Evolutionary conservation across 805 yeast genomes (phyloP), one percentile per base, ranked within the genome.

Genomic region (Wickerhamiella parazyma): DNA sequence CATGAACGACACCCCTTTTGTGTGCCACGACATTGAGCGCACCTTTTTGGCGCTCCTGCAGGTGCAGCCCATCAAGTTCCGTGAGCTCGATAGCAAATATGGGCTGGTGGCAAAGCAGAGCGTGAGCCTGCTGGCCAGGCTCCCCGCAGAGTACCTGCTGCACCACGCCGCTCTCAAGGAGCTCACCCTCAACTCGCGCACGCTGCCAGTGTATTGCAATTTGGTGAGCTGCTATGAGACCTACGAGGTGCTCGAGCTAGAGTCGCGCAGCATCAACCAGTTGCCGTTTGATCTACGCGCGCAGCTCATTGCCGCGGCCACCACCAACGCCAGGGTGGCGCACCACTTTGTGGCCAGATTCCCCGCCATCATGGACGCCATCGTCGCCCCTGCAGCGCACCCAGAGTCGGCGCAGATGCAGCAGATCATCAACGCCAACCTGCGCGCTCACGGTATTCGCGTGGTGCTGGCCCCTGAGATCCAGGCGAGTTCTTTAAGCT

Each of bases 71-170:
- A 31, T 18, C 8, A 21, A 26, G 28, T 54, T 54, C 33, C 35
- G 38, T 18, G 47, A 42, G 19, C 45, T 52, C 19, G 55, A 54
- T 33, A 33, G 34, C 11, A 29, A 42, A 40, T 48, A 29, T 38
- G 18, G 26, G 12, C 46, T 54, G 1, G 44, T 48, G 4, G 21
- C 24, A 1, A 14, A 25, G 6, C 36, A 36, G 28, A 21, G 48
- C 11, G 20, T 40, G 14, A 12, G 45, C 16, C 45, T 54, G 9
- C 24, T 53, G 10, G 51, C 56, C 6, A 46, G 33, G 29, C 21
- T 54, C 19, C 56, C 56, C 8, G 41, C 55, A 1, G 17, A n/a
- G 9, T 54, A 48, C 28, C 24, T 52, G 1, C 42, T 25, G 6
- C 35, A 36, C 29, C 37, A 47, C 33, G 53, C 50, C 36, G 36